Conservation (phyloP, 371 early-diverging fungal genomes). For the Quaeritorhiza haematococci region DNA sequence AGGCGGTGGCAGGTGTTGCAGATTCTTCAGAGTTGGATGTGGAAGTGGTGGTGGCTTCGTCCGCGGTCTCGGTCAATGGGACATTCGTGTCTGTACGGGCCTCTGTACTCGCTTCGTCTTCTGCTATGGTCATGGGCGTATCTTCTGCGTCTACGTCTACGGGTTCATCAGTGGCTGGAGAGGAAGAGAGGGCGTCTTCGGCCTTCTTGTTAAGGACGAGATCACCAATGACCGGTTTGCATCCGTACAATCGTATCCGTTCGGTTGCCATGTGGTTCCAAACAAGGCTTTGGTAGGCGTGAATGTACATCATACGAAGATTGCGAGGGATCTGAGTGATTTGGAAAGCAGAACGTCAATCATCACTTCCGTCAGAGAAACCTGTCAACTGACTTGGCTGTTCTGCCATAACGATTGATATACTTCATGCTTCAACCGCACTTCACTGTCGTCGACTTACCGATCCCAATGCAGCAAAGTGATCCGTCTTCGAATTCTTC, state of each 20-base stretch:
- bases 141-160: not conserved
- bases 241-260: slow-evolving; percentile 69
- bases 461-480: slow-evolving; percentile 57
- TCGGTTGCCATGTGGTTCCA: slow-evolving; percentile 90
- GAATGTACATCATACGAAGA: slow-evolving; percentile 87
- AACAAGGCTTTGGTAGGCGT: slow-evolving; percentile 94
- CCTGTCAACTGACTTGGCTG: no score
- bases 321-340: slow-evolving; percentile 69
- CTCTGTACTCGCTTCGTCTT: not conserved
- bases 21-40: slow-evolving; percentile 11
- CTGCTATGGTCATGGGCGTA: not conserved
- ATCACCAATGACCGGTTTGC: slow-evolving; percentile 77
- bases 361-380: not conserved
- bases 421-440: no score
- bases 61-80: not conserved
- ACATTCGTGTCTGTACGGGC: not conserved
- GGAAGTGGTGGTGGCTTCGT: not conserved
- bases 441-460: slow-evolving; percentile 31
- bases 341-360: not conserved
- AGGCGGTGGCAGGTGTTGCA: slow-evolving; percentile 8
- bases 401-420: no score
- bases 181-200: not conserved
- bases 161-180: slow-evolving; percentile 14
- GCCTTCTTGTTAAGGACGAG: slow-evolving; percentile 51
- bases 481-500: slow-evolving; percentile 38